These are phyloP conservation scores for Syzygium syzygioides DNA, from an alignment of 441 rosid genomes.

Conservation along the genomic window DNA sequence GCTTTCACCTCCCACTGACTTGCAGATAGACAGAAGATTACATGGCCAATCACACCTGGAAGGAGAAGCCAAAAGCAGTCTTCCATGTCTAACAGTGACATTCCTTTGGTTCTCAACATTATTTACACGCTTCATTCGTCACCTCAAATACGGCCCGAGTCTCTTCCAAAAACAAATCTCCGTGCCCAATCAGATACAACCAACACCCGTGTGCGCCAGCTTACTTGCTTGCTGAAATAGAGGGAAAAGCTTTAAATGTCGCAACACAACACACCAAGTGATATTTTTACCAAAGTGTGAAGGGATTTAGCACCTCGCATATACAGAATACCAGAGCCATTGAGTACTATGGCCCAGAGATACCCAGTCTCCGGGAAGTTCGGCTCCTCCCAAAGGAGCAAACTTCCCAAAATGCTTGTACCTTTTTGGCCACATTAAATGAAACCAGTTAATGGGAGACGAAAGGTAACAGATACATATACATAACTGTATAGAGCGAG, in stretches of 20 bases:
- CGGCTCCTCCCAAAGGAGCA: conserved; percentile 17
- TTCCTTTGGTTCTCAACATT: background rate
- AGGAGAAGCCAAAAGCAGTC: background rate
- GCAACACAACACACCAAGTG: background rate
- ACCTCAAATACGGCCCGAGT: conserved; percentile 12
- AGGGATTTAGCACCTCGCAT: conserved; percentile 10
- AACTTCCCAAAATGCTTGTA: conserved; percentile 17
- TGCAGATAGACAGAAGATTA: background rate
- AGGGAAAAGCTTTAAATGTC: background rate
- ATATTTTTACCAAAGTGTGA: background rate
- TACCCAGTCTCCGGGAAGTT: conserved; percentile 20
- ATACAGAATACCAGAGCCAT: conserved; percentile 21
- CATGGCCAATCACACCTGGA: background rate
- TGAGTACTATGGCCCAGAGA: conserved; percentile 16
- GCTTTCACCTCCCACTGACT: background rate
- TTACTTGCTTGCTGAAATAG: conserved; percentile 16
- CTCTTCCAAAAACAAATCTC: conserved; percentile 10
- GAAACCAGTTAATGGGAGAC: background rate
- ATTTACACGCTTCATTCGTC: background rate
- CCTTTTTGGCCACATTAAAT: background rate
- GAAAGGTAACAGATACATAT: background rate
- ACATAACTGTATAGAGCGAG: background rate
- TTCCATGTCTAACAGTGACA: background rate
- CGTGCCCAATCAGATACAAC: conserved; percentile 12
- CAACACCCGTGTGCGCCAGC: conserved; percentile 17